A percentile compares a stretch with the other conserved stretches of the same genome.
These are phyloP conservation scores for Mortierella sp. DNA, from an alignment of 371 early-diverging fungal species.

Conservation along the genomic window DNA sequence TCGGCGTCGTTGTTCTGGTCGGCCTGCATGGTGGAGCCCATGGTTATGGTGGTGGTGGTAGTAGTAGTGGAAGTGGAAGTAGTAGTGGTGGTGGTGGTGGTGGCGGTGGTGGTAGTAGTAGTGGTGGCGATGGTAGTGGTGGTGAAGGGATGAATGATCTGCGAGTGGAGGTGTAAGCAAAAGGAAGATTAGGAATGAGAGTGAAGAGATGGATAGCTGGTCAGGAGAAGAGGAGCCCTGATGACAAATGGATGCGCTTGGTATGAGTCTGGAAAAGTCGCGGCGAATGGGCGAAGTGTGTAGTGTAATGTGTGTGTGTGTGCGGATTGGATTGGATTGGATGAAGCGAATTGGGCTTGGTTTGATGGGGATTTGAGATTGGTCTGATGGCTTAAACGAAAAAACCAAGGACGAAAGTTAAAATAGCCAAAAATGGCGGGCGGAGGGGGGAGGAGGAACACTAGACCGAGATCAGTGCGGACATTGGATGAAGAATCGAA, in stretches of 20 bases:
- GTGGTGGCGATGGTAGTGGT: conserved; percentile 4
- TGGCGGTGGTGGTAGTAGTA: not conserved
- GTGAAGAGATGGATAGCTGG: conserved; percentile 1
- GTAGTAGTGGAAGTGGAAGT: not conserved
- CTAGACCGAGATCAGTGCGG: too few species aligned
- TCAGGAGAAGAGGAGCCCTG: not conserved
- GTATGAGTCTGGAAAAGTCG: not conserved
- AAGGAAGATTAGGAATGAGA: conserved; percentile 3
- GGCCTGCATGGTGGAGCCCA: conserved; percentile 42
- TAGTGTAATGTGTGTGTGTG: not conserved
- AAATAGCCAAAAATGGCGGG: not conserved
- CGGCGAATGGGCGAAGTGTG: not conserved
- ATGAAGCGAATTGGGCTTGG: not conserved
- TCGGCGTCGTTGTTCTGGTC: conserved; percentile 49
- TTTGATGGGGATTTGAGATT: not conserved
- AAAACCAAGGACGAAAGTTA: not conserved
- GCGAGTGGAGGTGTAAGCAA: not conserved
- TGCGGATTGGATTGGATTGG: not conserved
- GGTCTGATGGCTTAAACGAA: too few species aligned
- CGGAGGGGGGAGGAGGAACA: not conserved
- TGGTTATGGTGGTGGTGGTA: conserved; percentile 21
- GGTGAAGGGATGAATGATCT: not conserved
- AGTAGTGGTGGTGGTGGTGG: too few species aligned
- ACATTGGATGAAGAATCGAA: conserved; percentile 4
- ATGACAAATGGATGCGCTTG: not conserved